These are phyloP conservation scores for Xylariaceae sp. DNA, from an alignment of 2,329 filamentous ascomycete genomes.

Conservation along the genomic window DNA sequence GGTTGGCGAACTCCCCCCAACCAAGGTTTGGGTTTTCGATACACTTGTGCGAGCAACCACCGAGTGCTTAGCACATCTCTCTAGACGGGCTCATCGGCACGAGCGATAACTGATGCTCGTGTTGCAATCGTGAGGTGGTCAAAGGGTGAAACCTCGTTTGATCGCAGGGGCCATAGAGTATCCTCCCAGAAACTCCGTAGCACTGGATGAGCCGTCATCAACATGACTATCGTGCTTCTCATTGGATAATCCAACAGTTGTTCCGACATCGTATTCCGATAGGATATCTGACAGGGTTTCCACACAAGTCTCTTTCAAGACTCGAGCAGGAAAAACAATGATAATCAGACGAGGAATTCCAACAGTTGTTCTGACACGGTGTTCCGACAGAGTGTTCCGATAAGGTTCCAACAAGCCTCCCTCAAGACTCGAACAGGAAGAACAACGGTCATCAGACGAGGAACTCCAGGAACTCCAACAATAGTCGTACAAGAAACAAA, in stretches of 20 bases:
- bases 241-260: background rate
- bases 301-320: slow-evolving; percentile 6
- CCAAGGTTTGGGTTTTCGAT: background rate
- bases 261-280: background rate
- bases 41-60: background rate
- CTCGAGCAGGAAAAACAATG: background rate
- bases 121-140: too few species aligned
- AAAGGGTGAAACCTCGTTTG: too few species aligned
- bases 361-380: too few species aligned
- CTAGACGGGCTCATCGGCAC: too few species aligned
- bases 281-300: too few species aligned
- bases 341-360: background rate
- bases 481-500: background rate
- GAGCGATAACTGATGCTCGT: too few species aligned
- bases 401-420: slow-evolving; percentile 2
- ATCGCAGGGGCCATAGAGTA: too few species aligned
- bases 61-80: background rate
- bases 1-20: too few species aligned
- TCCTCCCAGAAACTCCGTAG: too few species aligned
- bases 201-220: background rate
- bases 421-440: background rate
- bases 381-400: background rate
- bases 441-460: background rate
- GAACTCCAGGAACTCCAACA: slow-evolving; percentile 1
- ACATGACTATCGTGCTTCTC: background rate